These are phyloP conservation scores for Backusella tuberculispora DNA, from an alignment of 192 early-diverging fungal genomes.

Conservation along the genomic window DNA sequence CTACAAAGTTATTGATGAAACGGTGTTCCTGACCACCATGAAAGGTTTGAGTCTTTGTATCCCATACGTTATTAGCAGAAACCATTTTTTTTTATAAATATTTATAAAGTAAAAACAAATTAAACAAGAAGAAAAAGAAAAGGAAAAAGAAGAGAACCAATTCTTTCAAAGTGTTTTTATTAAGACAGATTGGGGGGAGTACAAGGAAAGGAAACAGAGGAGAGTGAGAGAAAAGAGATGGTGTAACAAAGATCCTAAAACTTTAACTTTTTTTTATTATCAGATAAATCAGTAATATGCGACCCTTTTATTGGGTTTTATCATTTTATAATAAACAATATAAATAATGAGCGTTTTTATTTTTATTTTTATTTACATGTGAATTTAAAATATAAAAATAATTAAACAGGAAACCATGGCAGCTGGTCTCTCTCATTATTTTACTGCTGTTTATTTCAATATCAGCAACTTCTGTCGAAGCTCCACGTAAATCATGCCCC, in stretches of 20 bases:
- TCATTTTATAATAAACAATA: not conserved
- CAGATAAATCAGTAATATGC: not conserved
- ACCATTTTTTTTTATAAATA: conserved; percentile 8
- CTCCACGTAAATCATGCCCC: not conserved
- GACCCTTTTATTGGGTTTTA: not conserved
- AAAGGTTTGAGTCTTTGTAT: conserved; percentile 86
- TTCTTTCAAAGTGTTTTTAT: conserved; percentile 8
- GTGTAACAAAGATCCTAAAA: not conserved
- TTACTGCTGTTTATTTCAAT: not conserved
- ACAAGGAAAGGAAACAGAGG: too few relatives aligned
- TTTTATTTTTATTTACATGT: conserved; percentile 3
- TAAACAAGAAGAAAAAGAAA: not conserved
- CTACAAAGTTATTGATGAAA: conserved; percentile 84
- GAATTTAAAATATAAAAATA: conserved; percentile 1
- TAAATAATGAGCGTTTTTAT: not conserved
- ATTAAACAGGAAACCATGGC: not conserved
- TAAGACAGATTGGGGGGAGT: not conserved
- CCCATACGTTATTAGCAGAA: conserved; percentile 57
- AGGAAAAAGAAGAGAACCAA: not conserved
- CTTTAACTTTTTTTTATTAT: not conserved
- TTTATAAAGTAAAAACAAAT: not conserved
- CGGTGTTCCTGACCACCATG: conserved; percentile 89
- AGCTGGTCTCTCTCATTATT: not conserved
- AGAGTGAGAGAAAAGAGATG: conserved; percentile 4
- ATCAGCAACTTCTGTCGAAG: not conserved